Evolutionary conservation across 2,329 filamentous ascomycete species (phyloP), one percentile per base, ranked within the genome.

Genomic region (Diaporthe australafricana): DNA sequence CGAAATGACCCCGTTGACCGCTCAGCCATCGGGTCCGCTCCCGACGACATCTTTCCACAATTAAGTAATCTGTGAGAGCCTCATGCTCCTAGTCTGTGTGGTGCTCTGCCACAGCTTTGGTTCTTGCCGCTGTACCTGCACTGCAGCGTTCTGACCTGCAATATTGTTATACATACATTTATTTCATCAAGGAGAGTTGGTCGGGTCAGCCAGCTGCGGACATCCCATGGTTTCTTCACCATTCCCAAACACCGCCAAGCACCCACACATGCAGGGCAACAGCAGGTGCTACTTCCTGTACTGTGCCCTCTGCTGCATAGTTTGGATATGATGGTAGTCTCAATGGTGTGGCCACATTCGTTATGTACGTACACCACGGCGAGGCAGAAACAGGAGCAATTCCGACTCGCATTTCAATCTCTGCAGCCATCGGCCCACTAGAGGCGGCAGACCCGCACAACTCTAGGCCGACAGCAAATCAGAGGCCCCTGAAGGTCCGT

Each of bases 391-490:
- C 25, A 67, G 62, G 48, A 52, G 62, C 45, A 53, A 30, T 52
- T 69, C 30, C 66, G 52, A 56, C 25, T 48, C 52, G 50, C 66
- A 45, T 56, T 55, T 57, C 66, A 55, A 53, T 53, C 30, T 68
- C 65, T 68, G 66, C 52, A 70, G 38, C 47, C 38, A 66, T 66
- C 68, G 52, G 47, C 62, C 60, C 56, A 70, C 48, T n/a, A 70
- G 53, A 70, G 16, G 25, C 53, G 5, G 42, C 20, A 30, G 30
- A 16, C 53, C 56, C 35, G 56, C 70, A 52, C 30, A 55, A 30
- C 20, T 40, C 20, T 14, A 22, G 14, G 22, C 11, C 32, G 17
- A 25, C 35, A 68, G 53, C 68, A 55, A 72, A 72, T 70, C 60
- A 70, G 22, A 60, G 35, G 38, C 17, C 45, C 53, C 40, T 27